Evolutionary conservation across 495 filamentous ascomycete species (phyloP).

Genomic region (Aspergillus olivimuriae): DNA sequence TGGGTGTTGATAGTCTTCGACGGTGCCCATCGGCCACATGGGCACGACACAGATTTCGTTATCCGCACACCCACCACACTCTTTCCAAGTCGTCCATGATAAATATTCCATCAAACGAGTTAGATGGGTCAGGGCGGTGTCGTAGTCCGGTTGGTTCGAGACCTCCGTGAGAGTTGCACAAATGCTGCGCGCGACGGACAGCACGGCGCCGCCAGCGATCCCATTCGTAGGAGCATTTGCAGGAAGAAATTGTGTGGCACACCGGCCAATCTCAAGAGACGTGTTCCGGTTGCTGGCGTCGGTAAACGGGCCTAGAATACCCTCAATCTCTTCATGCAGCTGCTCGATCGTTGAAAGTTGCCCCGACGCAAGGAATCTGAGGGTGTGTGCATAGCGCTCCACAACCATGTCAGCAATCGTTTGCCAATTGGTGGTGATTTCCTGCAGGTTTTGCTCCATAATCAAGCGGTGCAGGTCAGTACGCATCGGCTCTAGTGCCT

Average conservation of each 20-base stretch:
- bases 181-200: slow-evolving; percentile 39
- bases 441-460: slow-evolving; percentile 12
- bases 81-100: slow-evolving; percentile 56
- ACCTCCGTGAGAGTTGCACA: slow-evolving; percentile 45
- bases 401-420: slow-evolving; percentile 55
- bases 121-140: slow-evolving; percentile 23
- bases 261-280: slow-evolving; percentile 35
- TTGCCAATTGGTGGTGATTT: slow-evolving; percentile 49
- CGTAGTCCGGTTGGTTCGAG: slow-evolving; percentile 19
- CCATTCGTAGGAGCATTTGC: slow-evolving; percentile 3
- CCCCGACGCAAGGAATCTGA: slow-evolving; percentile 42
- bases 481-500: slow-evolving; percentile 35
- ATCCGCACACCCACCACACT: slow-evolving; percentile 46
- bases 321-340: slow-evolving; percentile 39
- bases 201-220: slow-evolving; percentile 36
- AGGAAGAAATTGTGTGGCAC: slow-evolving; percentile 43
- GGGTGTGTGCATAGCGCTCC: slow-evolving; percentile 46
- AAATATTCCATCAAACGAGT: slow-evolving; percentile 47
- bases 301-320: slow-evolving; percentile 44
- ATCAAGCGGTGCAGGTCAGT: slow-evolving; percentile 37
- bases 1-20: slow-evolving; percentile 47
- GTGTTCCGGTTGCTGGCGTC: slow-evolving; percentile 36
- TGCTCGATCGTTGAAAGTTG: slow-evolving; percentile 23
- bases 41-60: slow-evolving; percentile 62
- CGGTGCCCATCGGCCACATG: slow-evolving; percentile 57